Percentiles rank a stretch among this genome's conserved stretches.
Conservation (phyloP, 106 monocot genomes). For the Apostasia ramifera region DNA sequence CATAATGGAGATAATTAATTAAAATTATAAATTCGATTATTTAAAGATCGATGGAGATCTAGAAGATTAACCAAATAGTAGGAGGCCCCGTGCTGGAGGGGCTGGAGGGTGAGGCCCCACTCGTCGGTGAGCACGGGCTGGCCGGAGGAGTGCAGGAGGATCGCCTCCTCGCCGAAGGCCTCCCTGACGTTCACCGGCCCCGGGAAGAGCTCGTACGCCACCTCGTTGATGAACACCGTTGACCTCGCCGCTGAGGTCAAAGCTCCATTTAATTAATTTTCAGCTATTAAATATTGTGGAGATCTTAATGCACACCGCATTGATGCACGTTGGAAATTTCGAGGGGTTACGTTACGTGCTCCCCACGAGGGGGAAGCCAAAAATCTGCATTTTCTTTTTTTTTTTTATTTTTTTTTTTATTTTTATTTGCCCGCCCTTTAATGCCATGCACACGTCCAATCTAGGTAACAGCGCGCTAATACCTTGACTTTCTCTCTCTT, state of each 20-base stretch:
- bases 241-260: constrained; percentile 14
- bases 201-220: constrained; percentile 43
- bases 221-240: constrained; percentile 74
- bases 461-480: constrained; percentile 40
- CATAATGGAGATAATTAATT: no score
- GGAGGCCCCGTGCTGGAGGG: constrained; percentile 81
- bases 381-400: neutral
- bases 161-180: constrained; percentile 59
- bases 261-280: neutral
- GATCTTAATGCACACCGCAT: no score
- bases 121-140: constrained; percentile 69
- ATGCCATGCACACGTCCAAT: constrained; percentile 84
- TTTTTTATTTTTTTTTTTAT: no score
- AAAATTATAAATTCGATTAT: no score
- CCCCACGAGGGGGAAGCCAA: constrained; percentile 3
- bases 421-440: constrained; percentile 1
- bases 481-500: constrained; percentile 1
- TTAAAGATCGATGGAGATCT: neutral
- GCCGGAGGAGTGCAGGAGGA: constrained; percentile 74
- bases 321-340: neutral
- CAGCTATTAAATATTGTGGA: no score
- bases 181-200: constrained; percentile 51
- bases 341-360: neutral
- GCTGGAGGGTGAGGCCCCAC: constrained; percentile 69
- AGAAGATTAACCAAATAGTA: constrained; percentile 59